Base-by-base conservation (phyloP, 768 basidiomycete species). In the Lanmaoa pseudosensibilis region DNA sequence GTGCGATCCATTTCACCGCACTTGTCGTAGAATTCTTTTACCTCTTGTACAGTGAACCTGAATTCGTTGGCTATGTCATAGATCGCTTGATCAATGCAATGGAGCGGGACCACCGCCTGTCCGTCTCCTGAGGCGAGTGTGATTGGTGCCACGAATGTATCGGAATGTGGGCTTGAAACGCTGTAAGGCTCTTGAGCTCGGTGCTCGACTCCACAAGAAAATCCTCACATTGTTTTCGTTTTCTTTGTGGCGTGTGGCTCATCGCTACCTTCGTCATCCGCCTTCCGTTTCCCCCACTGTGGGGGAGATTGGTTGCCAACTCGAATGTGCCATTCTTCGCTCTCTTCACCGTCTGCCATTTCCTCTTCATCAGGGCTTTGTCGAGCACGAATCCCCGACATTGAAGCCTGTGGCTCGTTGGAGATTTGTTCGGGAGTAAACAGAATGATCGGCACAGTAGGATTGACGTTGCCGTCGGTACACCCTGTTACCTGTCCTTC, bases 21-120 rank as follows among this genome's bases (percentile, higher is more conserved):
- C 58, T 78, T 82, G 64, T 90, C 86, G 58, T 90, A 90, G 67
- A 83, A 89, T 64, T 87, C 88, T 65, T 86, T 81, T 15, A 92
- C 89, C 70, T 92, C 90, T 59, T 86, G 85, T 1, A 83, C 67
- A 1, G 88, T 88, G 68, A 92, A 92, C 48, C 84, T 78, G 63
- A 77, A 87, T 37, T 88, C 83, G 36, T 70, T 75, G 8, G 90
- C 88, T 61, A 92, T 90, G 32, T 85, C 82, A 32, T 72, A 70
- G 38, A 92, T 79, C 12, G 75, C 79, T 63, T 83, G 82, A 60
- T 90, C 87, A 30, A 90, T 79, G 44, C 87, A 81, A 67, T 89
- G 87, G 45, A 88, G 69, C 40, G 58, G 57, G 27, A 45, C 18
- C 9, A 34, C 30, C 27, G 43, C 36, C 6, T 59, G 65, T 50